Evolutionary conservation across 345 rosid species (phyloP).

Genomic region (Acer saccharum): DNA sequence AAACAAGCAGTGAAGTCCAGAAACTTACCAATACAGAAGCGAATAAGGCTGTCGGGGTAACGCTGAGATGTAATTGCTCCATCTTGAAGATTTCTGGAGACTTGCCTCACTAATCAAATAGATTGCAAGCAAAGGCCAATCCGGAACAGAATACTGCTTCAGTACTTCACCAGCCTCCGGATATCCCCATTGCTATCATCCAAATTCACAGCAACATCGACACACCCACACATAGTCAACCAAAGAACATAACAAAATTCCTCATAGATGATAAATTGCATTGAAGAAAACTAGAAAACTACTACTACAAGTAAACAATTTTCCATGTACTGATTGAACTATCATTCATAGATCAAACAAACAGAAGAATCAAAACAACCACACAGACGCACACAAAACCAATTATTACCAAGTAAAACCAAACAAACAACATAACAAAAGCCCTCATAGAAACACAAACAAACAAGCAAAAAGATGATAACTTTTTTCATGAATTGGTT

Average conservation of each 20-base stretch:
- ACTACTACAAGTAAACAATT: constrained; percentile 1
- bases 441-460: background rate
- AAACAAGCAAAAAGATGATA: background rate
- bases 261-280: background rate
- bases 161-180: constrained; percentile 72
- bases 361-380: background rate
- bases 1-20: constrained; percentile 10
- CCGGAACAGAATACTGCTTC: constrained; percentile 77
- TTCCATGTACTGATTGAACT: background rate
- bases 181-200: constrained; percentile 70
- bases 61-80: constrained; percentile 88
- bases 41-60: constrained; percentile 93
- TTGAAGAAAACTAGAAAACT: background rate
- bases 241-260: constrained; percentile 1
- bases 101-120: constrained; percentile 94
- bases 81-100: constrained; percentile 66
- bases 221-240: background rate
- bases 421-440: too few relatives aligned
- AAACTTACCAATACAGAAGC: constrained; percentile 73
- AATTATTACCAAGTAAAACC: background rate
- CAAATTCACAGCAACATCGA: constrained; percentile 13
- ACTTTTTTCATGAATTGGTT: too few relatives aligned
- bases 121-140: constrained; percentile 92
- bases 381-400: background rate
- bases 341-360: background rate